Evolutionary conservation across 805 yeast genomes (phyloP).

Genomic region (Starmera pachycereana): DNA sequence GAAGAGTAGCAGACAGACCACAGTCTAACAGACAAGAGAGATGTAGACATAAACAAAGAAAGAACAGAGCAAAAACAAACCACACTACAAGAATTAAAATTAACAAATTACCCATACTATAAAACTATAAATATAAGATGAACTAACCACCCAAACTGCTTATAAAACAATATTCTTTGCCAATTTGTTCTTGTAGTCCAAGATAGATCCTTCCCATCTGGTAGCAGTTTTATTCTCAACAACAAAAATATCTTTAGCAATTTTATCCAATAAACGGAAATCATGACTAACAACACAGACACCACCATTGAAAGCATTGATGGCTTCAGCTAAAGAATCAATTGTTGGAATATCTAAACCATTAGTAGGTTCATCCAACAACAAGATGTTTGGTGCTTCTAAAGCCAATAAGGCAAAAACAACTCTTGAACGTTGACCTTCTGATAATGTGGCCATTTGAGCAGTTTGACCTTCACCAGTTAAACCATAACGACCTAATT

Average conservation of each 20-base stretch:
- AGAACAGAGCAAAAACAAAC: neutral
- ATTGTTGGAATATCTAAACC: constrained; percentile 98
- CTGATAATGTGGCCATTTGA: constrained; percentile 96
- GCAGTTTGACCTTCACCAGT: constrained; percentile 99
- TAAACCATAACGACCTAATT: constrained; percentile 94
- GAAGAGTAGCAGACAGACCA: no score
- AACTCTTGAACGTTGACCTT: constrained; percentile 99
- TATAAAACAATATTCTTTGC: constrained; percentile 81
- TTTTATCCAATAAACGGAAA: constrained; percentile 93
- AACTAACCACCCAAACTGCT: constrained; percentile 6
- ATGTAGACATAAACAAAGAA: no score
- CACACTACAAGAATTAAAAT: neutral
- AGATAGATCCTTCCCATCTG: constrained; percentile 89
- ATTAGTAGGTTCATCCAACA: constrained; percentile 99
- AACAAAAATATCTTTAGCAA: constrained; percentile 94
- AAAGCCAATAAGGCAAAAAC: constrained; percentile 94
- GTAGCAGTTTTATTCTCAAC: constrained; percentile 94
- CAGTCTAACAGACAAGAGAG: no score
- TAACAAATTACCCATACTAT: neutral
- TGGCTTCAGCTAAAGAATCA: constrained; percentile 95
- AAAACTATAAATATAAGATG: neutral
- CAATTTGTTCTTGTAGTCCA: constrained; percentile 87
- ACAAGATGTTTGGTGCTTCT: constrained; percentile 87
- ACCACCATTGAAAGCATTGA: constrained; percentile 92
- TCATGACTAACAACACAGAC: constrained; percentile 98